Percentiles rank a stretch among this genome's conserved stretches.
Conservation (phyloP, 1,284 basidiomycete species). For the Microbotryum saponariae region DNA sequence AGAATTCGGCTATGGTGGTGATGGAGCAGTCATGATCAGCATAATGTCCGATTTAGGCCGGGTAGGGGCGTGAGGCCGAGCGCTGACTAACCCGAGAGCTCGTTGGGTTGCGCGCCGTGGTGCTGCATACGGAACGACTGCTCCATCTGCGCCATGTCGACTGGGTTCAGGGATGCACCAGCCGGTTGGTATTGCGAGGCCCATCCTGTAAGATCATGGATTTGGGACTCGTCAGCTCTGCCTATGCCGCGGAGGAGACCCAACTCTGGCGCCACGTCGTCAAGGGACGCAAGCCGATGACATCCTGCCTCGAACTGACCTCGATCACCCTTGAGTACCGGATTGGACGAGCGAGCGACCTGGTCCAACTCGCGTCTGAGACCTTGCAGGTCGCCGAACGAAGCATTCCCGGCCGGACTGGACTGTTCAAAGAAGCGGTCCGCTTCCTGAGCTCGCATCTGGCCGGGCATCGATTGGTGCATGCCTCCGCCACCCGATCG, state of each 20-base stretch:
- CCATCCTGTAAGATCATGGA: constrained; percentile 18
- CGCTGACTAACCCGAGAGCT: constrained; percentile 20
- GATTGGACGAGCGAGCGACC: constrained; percentile 1
- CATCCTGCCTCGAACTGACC: constrained; percentile 2
- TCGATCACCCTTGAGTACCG: constrained; percentile 15
- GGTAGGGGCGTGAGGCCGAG: background rate
- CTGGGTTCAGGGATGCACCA: constrained; percentile 9
- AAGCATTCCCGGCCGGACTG: background rate
- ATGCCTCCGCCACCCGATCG: background rate
- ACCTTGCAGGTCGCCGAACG: constrained; percentile 15
- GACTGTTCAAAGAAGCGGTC: constrained; percentile 26
- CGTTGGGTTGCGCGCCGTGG: constrained; percentile 10
- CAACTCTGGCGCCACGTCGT: too few species aligned
- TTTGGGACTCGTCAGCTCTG: too few species aligned
- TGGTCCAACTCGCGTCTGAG: constrained; percentile 28
- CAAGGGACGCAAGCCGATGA: too few species aligned
- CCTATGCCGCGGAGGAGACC: too few species aligned
- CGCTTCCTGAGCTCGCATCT: constrained; percentile 17
- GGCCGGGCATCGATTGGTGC: background rate
- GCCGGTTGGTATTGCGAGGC: constrained; percentile 24
- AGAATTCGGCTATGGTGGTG: constrained; percentile 20
- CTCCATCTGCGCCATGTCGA: constrained; percentile 27
- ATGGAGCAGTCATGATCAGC: too few species aligned
- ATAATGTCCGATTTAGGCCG: background rate
- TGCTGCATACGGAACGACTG: constrained; percentile 27